Evolutionary conservation across 2,329 filamentous ascomycete species (phyloP), one percentile per base, ranked within the genome.

Genomic region (Diplodia scrobiculata): DNA sequence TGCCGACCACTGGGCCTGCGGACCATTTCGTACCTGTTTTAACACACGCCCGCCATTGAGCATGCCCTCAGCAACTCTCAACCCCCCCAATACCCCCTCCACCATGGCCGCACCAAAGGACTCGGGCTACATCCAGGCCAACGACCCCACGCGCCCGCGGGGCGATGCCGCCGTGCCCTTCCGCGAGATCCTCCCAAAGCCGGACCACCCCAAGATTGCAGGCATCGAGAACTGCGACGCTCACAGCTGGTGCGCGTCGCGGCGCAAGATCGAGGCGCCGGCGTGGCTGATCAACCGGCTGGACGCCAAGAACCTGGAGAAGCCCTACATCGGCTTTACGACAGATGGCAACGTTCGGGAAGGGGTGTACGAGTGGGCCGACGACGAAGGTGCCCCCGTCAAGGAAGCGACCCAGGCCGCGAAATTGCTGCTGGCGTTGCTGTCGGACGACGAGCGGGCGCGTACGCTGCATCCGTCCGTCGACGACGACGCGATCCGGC

Each of bases 281-380:
- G 88, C 89, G 0, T 91, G 89, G 89, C 77, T 91, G 17, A 76
- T 74, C 66, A 72, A 76, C 27, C 69, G 79, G 27, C 77, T 75
- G 3, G 73, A 78, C 66, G 72, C 77, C 76, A 73, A 71, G 53
- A 74, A 75, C 65, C 68, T 79, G 11, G 72, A 86, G 65, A 88
- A 91, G 76, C 89, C 90, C 0, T 92, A 86, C 74, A 87, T 84
- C 71, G 90, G 90, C 27, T 80, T 92, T 21, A 91, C 90, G 0
- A 86, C 77, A 11, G 87, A 92, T 69, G 90, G 89, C 83, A 66
- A 25, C 21, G 65, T 73, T 3, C 55, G 67, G 21, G 50, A 70
- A 19, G 70, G 36, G 32, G 60, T 71, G 2, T 76, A 73, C 67
- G 48, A 68, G 50, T 67, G 63, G 32, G 50, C 38, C 17, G 62